Evolutionary conservation across 2,329 filamentous ascomycete genomes (phyloP).

Genomic region (Penicillium sp.): DNA sequence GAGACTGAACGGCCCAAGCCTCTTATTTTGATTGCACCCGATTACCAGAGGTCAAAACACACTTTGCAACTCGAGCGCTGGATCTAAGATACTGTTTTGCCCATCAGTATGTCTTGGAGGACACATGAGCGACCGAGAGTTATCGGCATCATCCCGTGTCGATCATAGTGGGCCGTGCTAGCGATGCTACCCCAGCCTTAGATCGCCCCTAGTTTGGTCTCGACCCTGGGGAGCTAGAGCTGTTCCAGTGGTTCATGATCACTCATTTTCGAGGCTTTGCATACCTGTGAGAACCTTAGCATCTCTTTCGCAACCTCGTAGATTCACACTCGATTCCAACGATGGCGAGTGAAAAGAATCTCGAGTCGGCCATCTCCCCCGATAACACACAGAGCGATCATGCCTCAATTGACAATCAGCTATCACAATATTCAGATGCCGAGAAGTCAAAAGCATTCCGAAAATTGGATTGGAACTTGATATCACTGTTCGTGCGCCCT

Average conservation of each 20-base stretch:
- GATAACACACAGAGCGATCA: not conserved
- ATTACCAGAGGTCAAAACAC: too few species aligned
- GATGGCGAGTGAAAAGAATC: not conserved
- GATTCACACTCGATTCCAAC: not conserved
- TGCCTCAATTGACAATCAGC: not conserved
- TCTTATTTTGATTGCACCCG: too few species aligned
- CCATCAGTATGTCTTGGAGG: too few species aligned
- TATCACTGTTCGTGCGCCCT: not conserved
- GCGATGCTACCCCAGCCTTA: not conserved
- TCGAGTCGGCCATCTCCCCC: not conserved
- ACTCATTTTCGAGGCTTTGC: not conserved
- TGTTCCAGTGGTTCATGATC: not conserved
- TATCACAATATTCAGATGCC: not conserved
- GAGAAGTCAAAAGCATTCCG: not conserved
- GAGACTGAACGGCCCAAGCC: too few species aligned
- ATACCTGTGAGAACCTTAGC: not conserved
- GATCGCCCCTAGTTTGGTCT: not conserved
- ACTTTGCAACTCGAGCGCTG: too few species aligned
- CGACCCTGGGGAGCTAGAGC: not conserved
- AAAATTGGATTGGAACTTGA: not conserved
- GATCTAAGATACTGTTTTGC: too few species aligned
- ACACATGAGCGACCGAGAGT: not conserved
- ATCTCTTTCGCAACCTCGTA: not conserved
- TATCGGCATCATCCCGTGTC: not conserved
- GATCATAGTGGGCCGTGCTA: not conserved